Evolutionary conservation across 257 asterid genomes (phyloP).

Genomic region (Rhazya stricta): DNA sequence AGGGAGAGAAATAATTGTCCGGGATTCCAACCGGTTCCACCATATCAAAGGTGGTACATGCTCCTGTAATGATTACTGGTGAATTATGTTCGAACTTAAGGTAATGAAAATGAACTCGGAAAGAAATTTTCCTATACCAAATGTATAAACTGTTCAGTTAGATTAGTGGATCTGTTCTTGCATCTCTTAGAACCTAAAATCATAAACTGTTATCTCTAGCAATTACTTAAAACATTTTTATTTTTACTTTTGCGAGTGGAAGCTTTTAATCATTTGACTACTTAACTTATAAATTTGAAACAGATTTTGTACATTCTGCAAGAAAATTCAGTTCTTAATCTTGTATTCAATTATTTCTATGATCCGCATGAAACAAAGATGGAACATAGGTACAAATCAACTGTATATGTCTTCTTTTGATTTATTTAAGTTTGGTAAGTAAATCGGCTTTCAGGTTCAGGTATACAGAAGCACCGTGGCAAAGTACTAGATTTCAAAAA

Average conservation of each 20-base stretch:
- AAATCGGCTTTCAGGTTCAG: too few species aligned
- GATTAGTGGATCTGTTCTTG: background rate
- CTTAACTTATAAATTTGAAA: too few species aligned
- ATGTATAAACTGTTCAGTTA: background rate
- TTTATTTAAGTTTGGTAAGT: too few species aligned
- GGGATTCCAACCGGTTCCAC: slow-evolving; percentile 91
- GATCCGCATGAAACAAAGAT: background rate
- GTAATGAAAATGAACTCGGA: background rate
- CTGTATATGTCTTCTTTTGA: too few species aligned
- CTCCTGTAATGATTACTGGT: slow-evolving; percentile 94
- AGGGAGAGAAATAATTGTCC: slow-evolving; percentile 72
- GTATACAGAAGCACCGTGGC: too few species aligned
- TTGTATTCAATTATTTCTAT: background rate
- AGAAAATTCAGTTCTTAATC: background rate
- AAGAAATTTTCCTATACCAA: background rate
- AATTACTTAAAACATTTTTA: background rate
- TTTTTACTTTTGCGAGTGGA: background rate
- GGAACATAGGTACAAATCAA: too few species aligned
- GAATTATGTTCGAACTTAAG: slow-evolving; percentile 18
- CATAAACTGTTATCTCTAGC: background rate
- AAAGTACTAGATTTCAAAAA: too few species aligned
- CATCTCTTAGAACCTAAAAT: background rate
- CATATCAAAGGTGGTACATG: slow-evolving; percentile 69
- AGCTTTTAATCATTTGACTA: background rate
- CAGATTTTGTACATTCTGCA: background rate